These are phyloP conservation scores for Cryptococcus sp. DNA, from an alignment of 1,284 basidiomycete species.

Conservation along the genomic window DNA sequence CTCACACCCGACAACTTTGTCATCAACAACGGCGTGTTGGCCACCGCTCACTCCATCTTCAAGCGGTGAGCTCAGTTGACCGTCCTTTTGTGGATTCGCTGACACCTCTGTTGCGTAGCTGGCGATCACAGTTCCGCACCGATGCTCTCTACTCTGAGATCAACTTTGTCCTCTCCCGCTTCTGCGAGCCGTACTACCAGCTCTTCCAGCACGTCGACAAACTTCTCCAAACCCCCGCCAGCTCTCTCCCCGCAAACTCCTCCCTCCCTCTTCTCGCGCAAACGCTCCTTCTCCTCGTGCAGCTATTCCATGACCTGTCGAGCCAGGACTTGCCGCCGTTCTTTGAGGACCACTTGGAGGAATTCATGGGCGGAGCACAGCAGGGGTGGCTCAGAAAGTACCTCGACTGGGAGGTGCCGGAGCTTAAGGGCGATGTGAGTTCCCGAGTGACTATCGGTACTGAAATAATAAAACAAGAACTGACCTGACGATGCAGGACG, in stretches of 20 bases:
- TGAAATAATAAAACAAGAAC: slow-evolving; percentile 10
- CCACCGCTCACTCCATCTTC: slow-evolving; percentile 95
- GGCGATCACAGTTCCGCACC: slow-evolving; percentile 86
- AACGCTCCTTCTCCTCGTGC: slow-evolving; percentile 71
- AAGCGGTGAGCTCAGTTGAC: slow-evolving; percentile 52
- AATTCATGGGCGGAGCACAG: slow-evolving; percentile 65
- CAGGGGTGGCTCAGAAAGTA: slow-evolving; percentile 73
- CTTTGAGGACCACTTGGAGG: slow-evolving; percentile 81
- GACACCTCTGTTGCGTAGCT: slow-evolving; percentile 49
- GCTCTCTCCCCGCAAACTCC: slow-evolving; percentile 47
- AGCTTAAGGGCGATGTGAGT: slow-evolving; percentile 68
- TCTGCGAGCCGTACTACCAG: slow-evolving; percentile 77
- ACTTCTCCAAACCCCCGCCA: slow-evolving; percentile 48
- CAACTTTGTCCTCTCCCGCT: slow-evolving; percentile 82
- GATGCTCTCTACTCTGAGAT: slow-evolving; percentile 87
- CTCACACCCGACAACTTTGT: slow-evolving; percentile 74
- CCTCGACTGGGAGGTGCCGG: slow-evolving; percentile 69
- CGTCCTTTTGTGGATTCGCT: slow-evolving; percentile 1
- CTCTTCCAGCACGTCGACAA: slow-evolving; percentile 64
- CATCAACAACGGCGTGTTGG: slow-evolving; percentile 82
- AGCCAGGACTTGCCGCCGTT: slow-evolving; percentile 93
- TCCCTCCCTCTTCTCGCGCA: slow-evolving; percentile 58
- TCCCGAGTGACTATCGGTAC: neutral
- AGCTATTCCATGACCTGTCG: slow-evolving; percentile 90
- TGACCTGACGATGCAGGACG: slow-evolving; percentile 57